Percentiles rank a stretch among this genome's conserved stretches.
Conservation (phyloP, 345 rosid genomes). For the Arabidopsis thaliana region TAIR10.1 NC_003070.9:10183501-10184000, state of each 20-base stretch:
- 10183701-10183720: constrained; percentile 42
- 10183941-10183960: constrained; percentile 40
- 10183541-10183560: constrained; percentile 39
- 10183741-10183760: constrained; percentile 24
- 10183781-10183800: constrained; percentile 37
- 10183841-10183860: constrained; percentile 63
- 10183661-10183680: constrained; percentile 46
- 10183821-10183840: constrained; percentile 65
- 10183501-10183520: constrained; percentile 30
- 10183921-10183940: constrained; percentile 52
- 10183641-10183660: constrained; percentile 24
- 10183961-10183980: constrained; percentile 61
- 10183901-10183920: constrained; percentile 58
- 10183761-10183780: constrained; percentile 17
- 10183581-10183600: constrained; percentile 36
- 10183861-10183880: constrained; percentile 49
- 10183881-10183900: constrained; percentile 69
- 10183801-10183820: constrained; percentile 60
- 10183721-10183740: constrained; percentile 29
- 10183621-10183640: constrained; percentile 31
- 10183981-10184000: constrained; percentile 92
- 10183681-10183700: constrained; percentile 43
- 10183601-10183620: constrained; percentile 35
- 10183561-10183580: constrained; percentile 39
- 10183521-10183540: constrained; percentile 23